These are phyloP conservation scores for Daldinia childiae DNA, from an alignment of 495 filamentous ascomycete species.

Conservation along the genomic window DNA sequence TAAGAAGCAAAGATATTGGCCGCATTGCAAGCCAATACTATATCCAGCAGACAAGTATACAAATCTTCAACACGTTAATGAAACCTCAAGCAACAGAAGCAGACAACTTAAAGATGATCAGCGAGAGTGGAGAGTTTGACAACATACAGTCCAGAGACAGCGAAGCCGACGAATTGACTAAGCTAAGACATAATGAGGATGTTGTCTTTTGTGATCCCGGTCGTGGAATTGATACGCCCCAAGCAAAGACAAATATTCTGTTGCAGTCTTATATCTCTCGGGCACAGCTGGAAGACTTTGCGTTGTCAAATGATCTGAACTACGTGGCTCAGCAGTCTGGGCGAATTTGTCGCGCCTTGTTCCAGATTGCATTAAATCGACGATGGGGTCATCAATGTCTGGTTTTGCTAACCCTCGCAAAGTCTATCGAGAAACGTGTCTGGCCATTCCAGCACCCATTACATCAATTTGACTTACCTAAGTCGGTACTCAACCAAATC, in stretches of 20 bases:
- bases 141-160: slow-evolving; percentile 92
- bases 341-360: slow-evolving; percentile 91
- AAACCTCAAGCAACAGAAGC: slow-evolving; percentile 79
- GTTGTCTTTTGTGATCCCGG: slow-evolving; percentile 76
- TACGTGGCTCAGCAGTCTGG: slow-evolving; percentile 97
- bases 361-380: slow-evolving; percentile 95
- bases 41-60: slow-evolving; percentile 88
- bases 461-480: slow-evolving; percentile 91
- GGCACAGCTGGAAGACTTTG: slow-evolving; percentile 88
- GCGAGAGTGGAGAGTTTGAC: slow-evolving; percentile 95
- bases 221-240: slow-evolving; percentile 77
- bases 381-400: slow-evolving; percentile 95
- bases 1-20: slow-evolving; percentile 91
- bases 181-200: slow-evolving; percentile 71
- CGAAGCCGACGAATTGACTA: slow-evolving; percentile 80
- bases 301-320: slow-evolving; percentile 85
- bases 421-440: slow-evolving; percentile 93
- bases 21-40: slow-evolving; percentile 98
- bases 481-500: slow-evolving; percentile 81
- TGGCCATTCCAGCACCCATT: slow-evolving; percentile 97
- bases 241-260: slow-evolving; percentile 94
- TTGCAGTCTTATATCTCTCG: slow-evolving; percentile 95
- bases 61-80: slow-evolving; percentile 97
- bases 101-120: slow-evolving; percentile 93
- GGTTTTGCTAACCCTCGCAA: slow-evolving; percentile 87